Evolutionary conservation across 768 basidiomycete species (phyloP), one percentile per base, ranked within the genome.

Genomic region (Holtermanniella nyarrowii): DNA sequence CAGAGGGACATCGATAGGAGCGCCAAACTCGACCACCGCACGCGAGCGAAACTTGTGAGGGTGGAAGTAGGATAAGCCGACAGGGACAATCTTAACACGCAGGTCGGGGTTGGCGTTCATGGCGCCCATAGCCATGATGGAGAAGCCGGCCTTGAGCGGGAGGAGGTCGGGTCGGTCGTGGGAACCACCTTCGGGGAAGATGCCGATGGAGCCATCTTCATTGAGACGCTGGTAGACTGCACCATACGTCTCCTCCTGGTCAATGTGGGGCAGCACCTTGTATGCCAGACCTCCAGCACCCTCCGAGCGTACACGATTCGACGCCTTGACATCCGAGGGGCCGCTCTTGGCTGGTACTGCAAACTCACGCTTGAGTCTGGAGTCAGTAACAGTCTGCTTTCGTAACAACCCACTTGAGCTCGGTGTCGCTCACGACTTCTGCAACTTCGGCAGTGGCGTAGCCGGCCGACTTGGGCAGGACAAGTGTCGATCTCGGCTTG

Each of bases 131-230:
- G 95, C 91, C 91, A 99, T 97, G 62, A 97, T 80, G 1, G 90
- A 86, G 27, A 97, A 91, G 3, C 95, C 95, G 24, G 95, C 95
- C 74, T 99, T 99, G 39, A 99, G 78, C 1, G 95, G 95, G 18
- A 97, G 80, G 46, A 97, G 78, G 72, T 97, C 90, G 7, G 88
- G 91, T 39, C 95, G 84, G 73, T 99, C 95, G 71, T 99, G 95
- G 53, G 91, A 96, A 50, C 95, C 95, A 88, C 91, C 93, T 83
- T 97, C 95, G 37, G 95, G 95, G 67, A 97, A 97, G 57, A 99
- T 96, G 43, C 95, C 91, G 55, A 99, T 91, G 58, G 83, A 82
- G 13, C 88, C 88, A 7, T 88, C 88, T 51, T 84, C 80, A 51
- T 81, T 86, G 50, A 97, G 74, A 50, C 81, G 79, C 65, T 88